Base-by-base conservation (phyloP, 495 filamentous ascomycete genomes). In the Lophiotrema nucula region DNA sequence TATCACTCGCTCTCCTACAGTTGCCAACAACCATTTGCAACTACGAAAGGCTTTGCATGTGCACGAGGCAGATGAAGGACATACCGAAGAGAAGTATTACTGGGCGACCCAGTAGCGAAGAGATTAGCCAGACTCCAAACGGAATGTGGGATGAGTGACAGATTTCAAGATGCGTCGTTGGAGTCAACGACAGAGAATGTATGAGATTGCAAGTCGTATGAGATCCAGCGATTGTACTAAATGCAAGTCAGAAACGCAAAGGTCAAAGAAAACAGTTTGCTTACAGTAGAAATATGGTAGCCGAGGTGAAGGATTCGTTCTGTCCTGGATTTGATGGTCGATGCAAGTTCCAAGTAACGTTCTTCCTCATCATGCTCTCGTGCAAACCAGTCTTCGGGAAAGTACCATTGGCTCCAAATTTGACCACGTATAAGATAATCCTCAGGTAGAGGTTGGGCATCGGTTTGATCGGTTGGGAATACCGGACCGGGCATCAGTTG, bases 341-440 rank as follows among this genome's bases (percentile, higher is more conserved):
- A 86, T 0, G 83, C 73, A 2, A 79, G 69, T 65, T 96, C 92
- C 18, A 88, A 76, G 31, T 81, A 79, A 19, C 88, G 82, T 53
- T 89, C 87, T 19, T 93, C 88, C 31, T 93, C 88, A 49, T 91
- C 89, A 58, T 80, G 80, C 13, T 83, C 80, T 47, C 81, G 78
- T 2, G 77, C 68, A 65, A 96, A 96, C 78, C 86, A 96, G 1
- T 74, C 68, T 0, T 74, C 59, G 0, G 89, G 88, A 51, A 84
- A 93, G 53, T 90, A 88, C 10, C 72, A 67, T 38, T 83, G 78
- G 3, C 80, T 81, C 83, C 86, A 96, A 2, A 85, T 66, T 18
- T 92, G 79, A 0, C 92, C 93, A 4, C 87, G 81, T 51, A 95
- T 82, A 0, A 84, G 75, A 56, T 83, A 96, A 60, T 98, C 93